These are phyloP conservation scores for Earliella scabrosa DNA, from an alignment of 1,284 basidiomycete genomes.

Conservation along the genomic window DNA sequence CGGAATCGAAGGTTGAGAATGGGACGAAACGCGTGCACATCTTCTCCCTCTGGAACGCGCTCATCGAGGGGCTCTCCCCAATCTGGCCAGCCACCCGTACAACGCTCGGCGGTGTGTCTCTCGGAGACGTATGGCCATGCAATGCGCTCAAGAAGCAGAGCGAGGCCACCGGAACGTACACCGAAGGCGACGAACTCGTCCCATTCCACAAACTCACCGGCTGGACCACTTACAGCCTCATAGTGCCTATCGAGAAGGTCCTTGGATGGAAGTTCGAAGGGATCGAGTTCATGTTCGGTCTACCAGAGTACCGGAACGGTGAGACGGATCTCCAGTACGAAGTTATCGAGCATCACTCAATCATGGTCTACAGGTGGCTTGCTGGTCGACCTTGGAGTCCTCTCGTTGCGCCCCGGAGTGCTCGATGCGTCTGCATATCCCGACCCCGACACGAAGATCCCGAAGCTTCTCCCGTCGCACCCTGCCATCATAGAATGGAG, in stretches of 20 bases:
- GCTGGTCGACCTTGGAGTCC: slow-evolving; percentile 82
- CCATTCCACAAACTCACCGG: slow-evolving; percentile 96
- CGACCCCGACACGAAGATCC: slow-evolving; percentile 55
- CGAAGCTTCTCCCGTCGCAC: slow-evolving; percentile 73
- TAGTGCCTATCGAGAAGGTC: slow-evolving; percentile 81
- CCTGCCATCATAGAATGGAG: slow-evolving; percentile 96
- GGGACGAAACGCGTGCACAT: slow-evolving; percentile 56
- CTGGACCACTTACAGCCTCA: slow-evolving; percentile 89
- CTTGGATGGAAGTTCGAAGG: slow-evolving; percentile 81
- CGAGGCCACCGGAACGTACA: slow-evolving; percentile 33
- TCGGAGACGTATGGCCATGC: slow-evolving; percentile 94
- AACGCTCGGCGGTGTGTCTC: slow-evolving; percentile 62
- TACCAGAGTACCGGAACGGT: slow-evolving; percentile 93
- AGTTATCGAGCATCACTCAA: background rate
- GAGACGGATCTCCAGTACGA: slow-evolving; percentile 7
- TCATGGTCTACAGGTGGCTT: slow-evolving; percentile 68
- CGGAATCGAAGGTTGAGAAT: slow-evolving; percentile 48
- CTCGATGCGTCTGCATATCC: slow-evolving; percentile 48
- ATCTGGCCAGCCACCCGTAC: slow-evolving; percentile 91
- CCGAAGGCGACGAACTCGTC: slow-evolving; percentile 71
- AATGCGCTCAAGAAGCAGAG: slow-evolving; percentile 46
- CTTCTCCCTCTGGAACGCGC: slow-evolving; percentile 77
- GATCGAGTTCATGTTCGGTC: slow-evolving; percentile 79
- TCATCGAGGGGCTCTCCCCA: slow-evolving; percentile 82
- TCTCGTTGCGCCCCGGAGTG: slow-evolving; percentile 60